Conservation (phyloP, 2,329 filamentous ascomycete species). For the Neofusicoccum sp. region DNA sequence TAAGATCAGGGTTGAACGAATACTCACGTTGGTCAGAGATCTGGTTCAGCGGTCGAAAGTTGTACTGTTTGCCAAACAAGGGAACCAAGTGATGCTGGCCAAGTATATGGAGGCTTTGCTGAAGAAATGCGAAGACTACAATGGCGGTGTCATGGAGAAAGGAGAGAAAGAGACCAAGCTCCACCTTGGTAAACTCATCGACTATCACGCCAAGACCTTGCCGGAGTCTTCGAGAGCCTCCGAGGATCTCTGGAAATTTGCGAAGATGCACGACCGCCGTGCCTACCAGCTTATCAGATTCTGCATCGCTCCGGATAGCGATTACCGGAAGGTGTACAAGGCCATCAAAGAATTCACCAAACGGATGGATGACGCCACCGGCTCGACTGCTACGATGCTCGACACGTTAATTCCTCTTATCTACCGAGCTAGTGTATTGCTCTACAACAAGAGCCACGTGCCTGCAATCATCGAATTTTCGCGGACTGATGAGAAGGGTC, state of each 20-base stretch:
- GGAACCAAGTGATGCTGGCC: constrained; percentile 73
- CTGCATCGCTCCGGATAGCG: constrained; percentile 79
- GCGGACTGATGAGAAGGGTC: constrained; percentile 76
- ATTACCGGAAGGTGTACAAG: constrained; percentile 88
- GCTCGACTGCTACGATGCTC: constrained; percentile 62
- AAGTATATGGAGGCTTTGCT: constrained; percentile 76
- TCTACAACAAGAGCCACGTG: constrained; percentile 94
- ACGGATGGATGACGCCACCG: constrained; percentile 70
- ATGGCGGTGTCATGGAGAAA: constrained; percentile 80
- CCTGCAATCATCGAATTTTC: constrained; percentile 87
- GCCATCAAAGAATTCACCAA: constrained; percentile 89
- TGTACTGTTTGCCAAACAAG: constrained; percentile 86
- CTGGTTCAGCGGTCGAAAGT: constrained; percentile 78
- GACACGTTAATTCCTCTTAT: constrained; percentile 82
- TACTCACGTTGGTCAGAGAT: constrained; percentile 78
- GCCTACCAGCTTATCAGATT: constrained; percentile 89
- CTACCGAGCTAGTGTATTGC: constrained; percentile 78
- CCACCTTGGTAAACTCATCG: constrained; percentile 71
- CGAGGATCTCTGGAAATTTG: constrained; percentile 84
- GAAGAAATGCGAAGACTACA: constrained; percentile 83
- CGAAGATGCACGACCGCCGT: constrained; percentile 85
- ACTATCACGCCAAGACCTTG: constrained; percentile 72
- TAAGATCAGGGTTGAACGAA: constrained; percentile 78
- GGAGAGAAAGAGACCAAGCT: constrained; percentile 68
- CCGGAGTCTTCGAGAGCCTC: constrained; percentile 74